Base-by-base conservation (phyloP, 2,329 filamentous ascomycete genomes). In the Cladosporium halotolerans region DNA sequence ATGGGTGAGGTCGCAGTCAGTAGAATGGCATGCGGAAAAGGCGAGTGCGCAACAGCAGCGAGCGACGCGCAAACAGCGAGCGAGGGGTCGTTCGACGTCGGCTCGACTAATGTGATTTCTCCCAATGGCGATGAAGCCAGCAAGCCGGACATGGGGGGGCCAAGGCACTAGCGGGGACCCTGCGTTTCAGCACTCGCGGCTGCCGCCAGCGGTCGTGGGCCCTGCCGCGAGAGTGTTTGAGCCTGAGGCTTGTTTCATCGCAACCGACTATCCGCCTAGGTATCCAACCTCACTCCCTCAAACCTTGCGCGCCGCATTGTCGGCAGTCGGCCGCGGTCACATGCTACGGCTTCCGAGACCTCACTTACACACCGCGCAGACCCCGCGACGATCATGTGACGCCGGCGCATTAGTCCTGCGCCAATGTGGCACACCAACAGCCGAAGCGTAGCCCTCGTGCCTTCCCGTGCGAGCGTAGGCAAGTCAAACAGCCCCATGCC, bases 61-160 rank as follows among this genome's bases (percentile, higher is more conserved):
- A 36, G n/a, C 10, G 13, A 6, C 14, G 40, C 47, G 16, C 16
- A 5, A 28, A 23, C 8, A 43, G 47, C 47, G 47, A 43, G 39
- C 47, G 47, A 50, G 47, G 47, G 47, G 39, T 31, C 18, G 33
- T 19, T 49, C 6, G 46, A 41, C 45, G 31, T 47, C 16, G 19
- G 16, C 31, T 50, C 39, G 34, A 36, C 34, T n/a, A 42, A 50
- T 50, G 42, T 28, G 36, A 50, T 43, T 43, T 43, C 42, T 31
- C 47, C 47, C 39, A 50, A 43, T 43, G 36, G 46, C 40, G 46
- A 38, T 38, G 34, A 11, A 11, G 10, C 34, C 34, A 38, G 34
- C 34, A 38, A 38, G 34, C 34, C 11, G n/a, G 34, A 38, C 34
- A 38, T 13, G 34, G 45, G 45, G 45, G 45, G 45, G 33, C 45